Base-by-base conservation (phyloP, 2,329 filamentous ascomycete species). In the Magnaporthiopsis rhizophila region DNA sequence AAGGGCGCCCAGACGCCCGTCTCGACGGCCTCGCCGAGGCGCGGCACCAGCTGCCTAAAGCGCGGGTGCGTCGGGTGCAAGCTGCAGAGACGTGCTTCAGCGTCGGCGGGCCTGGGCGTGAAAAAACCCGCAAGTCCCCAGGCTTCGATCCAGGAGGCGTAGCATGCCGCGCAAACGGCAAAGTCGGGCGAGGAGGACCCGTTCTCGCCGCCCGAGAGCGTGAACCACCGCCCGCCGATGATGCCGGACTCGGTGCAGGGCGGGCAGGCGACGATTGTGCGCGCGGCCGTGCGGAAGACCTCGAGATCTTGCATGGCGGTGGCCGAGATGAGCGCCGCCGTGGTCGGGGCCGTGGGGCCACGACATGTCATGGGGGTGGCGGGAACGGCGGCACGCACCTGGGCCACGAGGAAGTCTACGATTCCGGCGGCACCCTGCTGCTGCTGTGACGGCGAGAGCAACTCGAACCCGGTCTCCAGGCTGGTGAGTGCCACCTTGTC, bases 401-500 rank as follows among this genome's bases (percentile, higher is more conserved):
- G 56, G 11, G 56, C 26, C 56, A 58, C 3, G 56, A 24, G 3
- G n/a, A 58, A 13, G 56, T 24, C n/a, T n/a, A 58, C 3, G 56
- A 24, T n/a, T 1, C 9, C 56, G 4, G 26, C 11, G 30, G 3
- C 12, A 1, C 56, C 18, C 3, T 58, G 57, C 11, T 28, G 57
- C 24, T 28, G 26, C 57, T 6, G 30, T 26, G 45, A 2, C 45
- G 45, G 45, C 45, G 13, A n/a, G 45, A 53, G 7, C 4, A 21
- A 24, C n/a, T 61, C 59, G 26, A 61, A 61, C 38, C 38, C 24
- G 38, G 13, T 18, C 26, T 28, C 61, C 0, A 62, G 26, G 15
- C 15, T 21, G 12, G 61, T 62, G 5, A 62, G 61, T 8, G 38
- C 45, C 15, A 62, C 61, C 38, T 62, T 53, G 61, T 62, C 61